Conservation (phyloP, 1,139 yeast species). For the Schizosaccharomyces versatilis region DNA sequence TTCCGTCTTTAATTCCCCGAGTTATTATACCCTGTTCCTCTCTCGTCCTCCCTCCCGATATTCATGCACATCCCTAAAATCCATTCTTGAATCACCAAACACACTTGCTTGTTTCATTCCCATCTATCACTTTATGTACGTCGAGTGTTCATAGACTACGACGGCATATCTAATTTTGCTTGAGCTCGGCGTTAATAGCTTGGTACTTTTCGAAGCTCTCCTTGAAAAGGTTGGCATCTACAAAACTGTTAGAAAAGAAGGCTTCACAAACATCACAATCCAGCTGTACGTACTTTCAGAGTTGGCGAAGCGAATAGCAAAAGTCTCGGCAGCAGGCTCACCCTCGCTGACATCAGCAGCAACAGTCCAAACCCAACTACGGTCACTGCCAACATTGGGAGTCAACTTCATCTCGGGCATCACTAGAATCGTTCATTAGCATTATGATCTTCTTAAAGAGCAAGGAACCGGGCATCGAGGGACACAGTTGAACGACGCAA, state of each 20-base stretch:
- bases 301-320: constrained; percentile 92
- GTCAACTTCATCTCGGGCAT: constrained; percentile 65
- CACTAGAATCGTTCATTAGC: constrained; percentile 17
- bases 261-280: background rate
- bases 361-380: constrained; percentile 94
- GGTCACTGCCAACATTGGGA: constrained; percentile 89
- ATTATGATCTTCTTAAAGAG: background rate
- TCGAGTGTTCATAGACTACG: too few relatives aligned
- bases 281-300: constrained; percentile 34
- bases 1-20: too few relatives aligned
- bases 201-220: constrained; percentile 73
- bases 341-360: constrained; percentile 93
- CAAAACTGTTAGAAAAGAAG: too few relatives aligned
- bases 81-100: too few relatives aligned
- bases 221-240: constrained; percentile 76
- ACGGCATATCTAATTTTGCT: constrained; percentile 11
- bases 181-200: constrained; percentile 30
- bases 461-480: background rate
- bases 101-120: too few relatives aligned
- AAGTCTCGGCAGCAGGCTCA: constrained; percentile 82
- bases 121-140: too few relatives aligned
- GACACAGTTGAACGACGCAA: too few relatives aligned
- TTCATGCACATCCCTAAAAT: too few relatives aligned
- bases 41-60: too few relatives aligned
- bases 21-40: too few relatives aligned